phyloP scores from a whole-genome alignment of 164 flowering plant species.

The Magnolia sinica region DNA sequence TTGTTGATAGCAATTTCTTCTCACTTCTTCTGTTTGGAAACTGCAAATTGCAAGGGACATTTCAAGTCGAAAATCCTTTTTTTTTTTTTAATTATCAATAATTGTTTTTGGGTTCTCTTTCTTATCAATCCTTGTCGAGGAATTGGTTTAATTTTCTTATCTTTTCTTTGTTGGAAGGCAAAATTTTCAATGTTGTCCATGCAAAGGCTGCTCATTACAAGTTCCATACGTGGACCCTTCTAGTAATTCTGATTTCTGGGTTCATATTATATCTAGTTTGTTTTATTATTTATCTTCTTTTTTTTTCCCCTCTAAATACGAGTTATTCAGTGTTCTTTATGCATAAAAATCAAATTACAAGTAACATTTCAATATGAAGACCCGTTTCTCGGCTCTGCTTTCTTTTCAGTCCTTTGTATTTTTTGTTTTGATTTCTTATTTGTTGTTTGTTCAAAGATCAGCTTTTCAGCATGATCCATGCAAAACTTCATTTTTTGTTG shows the following conservation, averaged over 20 bases:
- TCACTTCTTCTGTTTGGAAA: not conserved
- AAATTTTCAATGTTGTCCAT: not conserved
- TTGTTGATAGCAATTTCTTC: not conserved
- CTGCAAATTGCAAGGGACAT: not conserved
- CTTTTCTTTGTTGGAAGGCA: not conserved
- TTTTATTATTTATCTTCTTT: too few species aligned
- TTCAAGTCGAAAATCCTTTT: not conserved
- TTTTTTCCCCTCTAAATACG: too few species aligned
- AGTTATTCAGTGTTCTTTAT: not conserved
- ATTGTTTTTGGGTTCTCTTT: not conserved
- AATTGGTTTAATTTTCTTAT: not conserved
- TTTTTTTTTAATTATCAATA: too few species aligned
- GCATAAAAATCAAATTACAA: not conserved
- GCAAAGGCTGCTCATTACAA: too few species aligned
- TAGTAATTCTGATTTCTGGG: not conserved
- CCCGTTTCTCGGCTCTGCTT: not conserved
- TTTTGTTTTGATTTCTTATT: not conserved
- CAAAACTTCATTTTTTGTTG: not conserved
- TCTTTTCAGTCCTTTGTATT: not conserved
- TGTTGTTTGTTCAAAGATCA: not conserved
- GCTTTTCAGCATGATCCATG: not conserved
- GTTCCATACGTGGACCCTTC: not conserved
- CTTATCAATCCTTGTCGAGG: not conserved
- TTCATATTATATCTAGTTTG: not conserved
- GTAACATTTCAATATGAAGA: not conserved